Evolutionary conservation across 345 rosid genomes (phyloP).

Genomic region (Cochlearia excelsa): DNA sequence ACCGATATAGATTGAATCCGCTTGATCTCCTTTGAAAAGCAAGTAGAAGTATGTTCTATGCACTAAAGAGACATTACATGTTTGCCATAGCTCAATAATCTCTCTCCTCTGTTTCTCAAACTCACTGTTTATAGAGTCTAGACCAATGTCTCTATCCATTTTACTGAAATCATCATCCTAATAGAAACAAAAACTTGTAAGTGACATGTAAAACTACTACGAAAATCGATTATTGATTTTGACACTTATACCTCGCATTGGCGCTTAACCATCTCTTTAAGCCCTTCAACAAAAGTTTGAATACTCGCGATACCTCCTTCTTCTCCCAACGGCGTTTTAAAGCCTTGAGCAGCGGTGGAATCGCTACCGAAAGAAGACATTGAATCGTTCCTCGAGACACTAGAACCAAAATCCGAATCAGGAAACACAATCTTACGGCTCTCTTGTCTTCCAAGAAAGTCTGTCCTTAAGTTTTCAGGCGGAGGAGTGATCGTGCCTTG

Average conservation of each 20-base stretch:
- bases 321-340: constrained; percentile 30
- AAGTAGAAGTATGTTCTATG: constrained; percentile 92
- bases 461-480: constrained; percentile 42
- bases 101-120: constrained; percentile 65
- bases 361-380: constrained; percentile 70
- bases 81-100: constrained; percentile 85
- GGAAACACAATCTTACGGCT: constrained; percentile 42
- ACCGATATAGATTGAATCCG: constrained; percentile 85
- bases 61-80: constrained; percentile 72
- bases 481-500: constrained; percentile 54
- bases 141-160: constrained; percentile 49
- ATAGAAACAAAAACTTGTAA: constrained; percentile 1
- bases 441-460: constrained; percentile 65
- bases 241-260: constrained; percentile 30
- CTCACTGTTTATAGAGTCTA: constrained; percentile 54
- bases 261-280: constrained; percentile 69
- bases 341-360: constrained; percentile 37
- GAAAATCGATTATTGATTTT: constrained; percentile 4
- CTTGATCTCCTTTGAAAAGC: constrained; percentile 82
- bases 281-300: constrained; percentile 71
- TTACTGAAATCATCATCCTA: constrained; percentile 23
- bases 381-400: constrained; percentile 67
- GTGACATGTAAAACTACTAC: not conserved
- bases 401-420: constrained; percentile 43
- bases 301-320: constrained; percentile 68